phyloP scores from a whole-genome alignment of 2,329 filamentous ascomycete genomes.

The Beauveria bassiana region DNA sequence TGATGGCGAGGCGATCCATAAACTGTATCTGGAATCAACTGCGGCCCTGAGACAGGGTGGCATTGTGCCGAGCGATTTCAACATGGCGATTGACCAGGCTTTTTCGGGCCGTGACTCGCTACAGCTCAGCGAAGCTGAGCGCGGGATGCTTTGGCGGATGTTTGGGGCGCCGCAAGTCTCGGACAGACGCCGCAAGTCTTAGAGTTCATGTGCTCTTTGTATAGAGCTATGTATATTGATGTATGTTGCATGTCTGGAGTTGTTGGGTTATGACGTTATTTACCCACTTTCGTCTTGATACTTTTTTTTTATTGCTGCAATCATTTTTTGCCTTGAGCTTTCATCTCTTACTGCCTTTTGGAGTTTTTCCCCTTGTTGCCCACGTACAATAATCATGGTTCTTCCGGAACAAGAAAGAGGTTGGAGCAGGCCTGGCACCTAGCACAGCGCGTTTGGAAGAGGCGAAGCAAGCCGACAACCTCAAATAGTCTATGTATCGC shows the following conservation, averaged over 20 bases:
- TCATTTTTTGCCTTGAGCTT: too few species aligned
- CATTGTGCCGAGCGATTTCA: not conserved
- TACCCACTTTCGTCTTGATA: not conserved
- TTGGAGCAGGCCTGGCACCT: not conserved
- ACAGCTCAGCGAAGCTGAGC: not conserved
- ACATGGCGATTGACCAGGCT: not conserved
- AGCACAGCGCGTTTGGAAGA: too few species aligned
- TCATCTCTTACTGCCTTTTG: too few species aligned
- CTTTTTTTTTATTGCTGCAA: too few species aligned
- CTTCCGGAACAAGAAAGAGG: constrained; percentile 11
- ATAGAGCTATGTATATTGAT: constrained; percentile 10
- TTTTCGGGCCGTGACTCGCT: not conserved
- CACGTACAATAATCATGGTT: constrained; percentile 22
- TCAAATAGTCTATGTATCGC: too few species aligned
- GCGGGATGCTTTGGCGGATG: not conserved
- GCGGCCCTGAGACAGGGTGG: not conserved
- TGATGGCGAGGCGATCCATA: not conserved
- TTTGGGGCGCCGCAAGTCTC: not conserved
- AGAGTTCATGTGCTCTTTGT: not conserved
- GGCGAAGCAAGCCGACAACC: too few species aligned
- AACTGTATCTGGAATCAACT: not conserved
- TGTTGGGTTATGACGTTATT: not conserved
- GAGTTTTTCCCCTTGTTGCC: not conserved
- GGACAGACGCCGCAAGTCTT: not conserved
- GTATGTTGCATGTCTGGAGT: constrained; percentile 12